Evolutionary conservation across 148 eudicot genomes (phyloP), one percentile per base, ranked within the genome.

Genomic region (Rhododendron williamsianum): DNA sequence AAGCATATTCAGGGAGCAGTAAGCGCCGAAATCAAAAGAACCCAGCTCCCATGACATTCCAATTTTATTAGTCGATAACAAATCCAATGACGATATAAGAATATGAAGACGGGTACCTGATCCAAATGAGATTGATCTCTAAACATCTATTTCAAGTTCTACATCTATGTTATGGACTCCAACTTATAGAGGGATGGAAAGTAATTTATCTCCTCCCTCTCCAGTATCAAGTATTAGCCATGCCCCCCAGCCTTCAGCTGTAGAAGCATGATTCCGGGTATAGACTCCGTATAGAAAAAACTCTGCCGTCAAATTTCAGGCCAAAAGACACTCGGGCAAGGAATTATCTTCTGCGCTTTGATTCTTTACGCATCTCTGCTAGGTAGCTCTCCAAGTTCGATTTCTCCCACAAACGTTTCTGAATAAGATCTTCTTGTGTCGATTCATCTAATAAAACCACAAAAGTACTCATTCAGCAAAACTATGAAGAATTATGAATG

Each of bases 331-430:
- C 36, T 16, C 35, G 38, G 19, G 60, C 15, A 76, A 15, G 71
- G 58, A 67, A 81, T 76, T 92, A 96, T 91, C 98, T 93, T 90
- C 99, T 92, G 87, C 98, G 96, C 91, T 95, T 96, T 58, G 99
- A 95, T 89, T 96, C 99, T 91, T 94, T 96, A 77, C 99, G 91
- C 93, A 89, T 91, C 90, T 96, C 98, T 3, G 92, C 88, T 38
- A 91, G 9, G 86, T 96, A 96, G 90, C 83, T 93, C 79, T 94
- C 97, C 92, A 91, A 84, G 87, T 96, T 96, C 69, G 92, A 81
- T 86, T 92, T 93, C 80, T 91, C 91, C 99, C 99, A 96, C 33
- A 96, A 90, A 30, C 94, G 93, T 87, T 93, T 91, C 77, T 88
- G 89, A 81, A 96, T 88, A 67, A 96, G 99, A 87, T 95, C 97